Base-by-base conservation (phyloP, 805 yeast genomes). In the Jamesozyma spencerorum region DNA sequence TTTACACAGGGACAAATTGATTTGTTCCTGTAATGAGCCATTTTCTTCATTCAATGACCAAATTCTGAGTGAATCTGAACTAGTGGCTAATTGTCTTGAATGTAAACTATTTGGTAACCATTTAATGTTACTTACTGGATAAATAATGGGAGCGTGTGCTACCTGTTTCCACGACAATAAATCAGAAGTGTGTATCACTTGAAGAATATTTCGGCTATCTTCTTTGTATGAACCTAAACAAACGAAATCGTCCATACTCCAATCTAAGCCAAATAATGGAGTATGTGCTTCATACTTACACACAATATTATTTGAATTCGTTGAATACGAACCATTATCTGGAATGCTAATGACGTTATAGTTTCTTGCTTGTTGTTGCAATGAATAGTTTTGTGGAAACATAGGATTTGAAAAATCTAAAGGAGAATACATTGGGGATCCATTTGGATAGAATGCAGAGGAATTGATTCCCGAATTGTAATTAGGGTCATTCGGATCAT, bases 121-220 rank as follows among this genome's bases (percentile, higher is more conserved):
- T 44, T 60, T 60, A 6, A 59, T 53, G 19, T 52, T 51, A 36
- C 59, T 54, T 7, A 60, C 52, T 2, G 65, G 64, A 38, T 56
- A 60, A 8, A 54, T 53, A n/a, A 55, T 51, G 24, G 53, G 48
- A 27, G 47, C 45, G 35, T 59, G 61, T 7, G 57, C 50, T 2
- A 57, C 48, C 18, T 47, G 50, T 14, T 85, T 96, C 97, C 92
- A 66, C 79, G 95, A 53, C 81, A 84, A 11, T 83, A 79, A 4
- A 74, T 70, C 43, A 0, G 54, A 34, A 0, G 74, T 72, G 36
- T 64, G 60, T 8, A 73, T 47, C 1, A 81, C 60, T 53, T 77
- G 79, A 19, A 87, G 57, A 48, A 75, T 74, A 61, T 88, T 88
- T 31, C 70, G 65, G 20, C 77, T 66, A 38, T 85, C 94, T 58